Evolutionary conservation across 2,329 filamentous ascomycete genomes (phyloP).

Genomic region (Sclerotiophoma versabilis): DNA sequence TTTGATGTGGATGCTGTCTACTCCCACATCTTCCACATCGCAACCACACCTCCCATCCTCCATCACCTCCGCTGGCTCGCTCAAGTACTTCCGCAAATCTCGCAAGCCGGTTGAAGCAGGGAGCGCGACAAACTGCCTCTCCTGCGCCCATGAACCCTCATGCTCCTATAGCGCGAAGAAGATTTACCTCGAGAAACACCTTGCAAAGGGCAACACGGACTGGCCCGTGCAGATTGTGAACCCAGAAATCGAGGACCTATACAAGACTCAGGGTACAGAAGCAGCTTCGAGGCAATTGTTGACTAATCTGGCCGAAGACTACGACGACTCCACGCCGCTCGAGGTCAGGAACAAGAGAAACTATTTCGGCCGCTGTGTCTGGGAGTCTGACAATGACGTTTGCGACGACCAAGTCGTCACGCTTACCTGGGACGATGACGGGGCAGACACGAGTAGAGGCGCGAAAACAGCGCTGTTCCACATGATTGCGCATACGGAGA

Average conservation of each 20-base stretch:
- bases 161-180: slow-evolving; percentile 88
- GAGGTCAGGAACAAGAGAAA: slow-evolving; percentile 45
- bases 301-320: slow-evolving; percentile 60
- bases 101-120: slow-evolving; percentile 80
- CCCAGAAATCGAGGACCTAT: slow-evolving; percentile 86
- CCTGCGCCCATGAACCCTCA: slow-evolving; percentile 74
- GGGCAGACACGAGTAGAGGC: slow-evolving; percentile 55
- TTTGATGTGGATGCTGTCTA: slow-evolving; percentile 87
- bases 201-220: slow-evolving; percentile 69
- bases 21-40: slow-evolving; percentile 61
- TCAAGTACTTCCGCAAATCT: slow-evolving; percentile 78
- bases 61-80: slow-evolving; percentile 76
- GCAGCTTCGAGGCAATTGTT: slow-evolving; percentile 62
- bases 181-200: slow-evolving; percentile 76
- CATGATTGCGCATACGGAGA: slow-evolving; percentile 90
- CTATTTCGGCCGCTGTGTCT: slow-evolving; percentile 96
- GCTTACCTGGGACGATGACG: slow-evolving; percentile 83
- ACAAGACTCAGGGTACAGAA: slow-evolving; percentile 53
- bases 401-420: slow-evolving; percentile 92
- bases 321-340: slow-evolving; percentile 57
- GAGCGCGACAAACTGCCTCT: slow-evolving; percentile 82
- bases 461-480: slow-evolving; percentile 90
- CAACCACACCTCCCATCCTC: slow-evolving; percentile 75
- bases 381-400: slow-evolving; percentile 90
- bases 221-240: slow-evolving; percentile 93